These are phyloP conservation scores for Cenchrus fungigraminus DNA, from an alignment of 176 grass and related monocot genomes.

Conservation along the genomic window DNA sequence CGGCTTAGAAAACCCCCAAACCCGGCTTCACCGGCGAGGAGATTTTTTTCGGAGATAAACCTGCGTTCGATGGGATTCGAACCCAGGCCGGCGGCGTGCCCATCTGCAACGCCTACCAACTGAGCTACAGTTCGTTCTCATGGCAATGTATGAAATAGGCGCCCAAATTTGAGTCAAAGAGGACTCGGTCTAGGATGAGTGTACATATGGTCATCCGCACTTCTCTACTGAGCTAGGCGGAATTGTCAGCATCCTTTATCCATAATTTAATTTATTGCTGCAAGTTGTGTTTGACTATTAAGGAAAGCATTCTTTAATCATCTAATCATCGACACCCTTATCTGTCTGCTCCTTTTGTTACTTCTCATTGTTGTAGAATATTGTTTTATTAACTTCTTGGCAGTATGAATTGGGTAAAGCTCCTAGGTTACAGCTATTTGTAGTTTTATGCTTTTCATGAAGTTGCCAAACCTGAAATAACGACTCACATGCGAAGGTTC, in stretches of 20 bases:
- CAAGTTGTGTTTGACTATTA: not conserved
- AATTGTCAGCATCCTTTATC: not conserved
- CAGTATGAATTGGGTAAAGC: not conserved
- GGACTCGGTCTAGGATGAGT: too few species aligned
- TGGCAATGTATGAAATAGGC: too few species aligned
- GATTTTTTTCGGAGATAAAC: too few species aligned
- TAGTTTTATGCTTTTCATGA: conserved; percentile 7
- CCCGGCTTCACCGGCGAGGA: too few species aligned
- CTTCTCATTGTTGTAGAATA: not conserved
- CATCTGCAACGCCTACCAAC: too few species aligned
- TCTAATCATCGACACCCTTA: not conserved
- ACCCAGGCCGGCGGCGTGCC: too few species aligned
- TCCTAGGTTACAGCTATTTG: not conserved
- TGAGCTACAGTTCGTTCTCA: too few species aligned
- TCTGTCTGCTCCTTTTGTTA: not conserved
- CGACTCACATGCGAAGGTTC: not conserved
- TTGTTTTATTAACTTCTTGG: not conserved
- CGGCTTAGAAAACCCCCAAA: too few species aligned
- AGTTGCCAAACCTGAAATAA: not conserved
- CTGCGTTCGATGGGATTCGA: too few species aligned
- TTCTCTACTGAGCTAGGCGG: not conserved
- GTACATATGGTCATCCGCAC: too few species aligned
- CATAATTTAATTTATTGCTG: not conserved
- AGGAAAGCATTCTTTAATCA: not conserved
- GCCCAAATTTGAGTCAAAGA: too few species aligned